A percentile compares a stretch with the other conserved stretches of the same genome.
These are phyloP conservation scores for Fusarium brachygibbosum DNA, from an alignment of 2,329 filamentous ascomycete species.

Conservation along the genomic window DNA sequence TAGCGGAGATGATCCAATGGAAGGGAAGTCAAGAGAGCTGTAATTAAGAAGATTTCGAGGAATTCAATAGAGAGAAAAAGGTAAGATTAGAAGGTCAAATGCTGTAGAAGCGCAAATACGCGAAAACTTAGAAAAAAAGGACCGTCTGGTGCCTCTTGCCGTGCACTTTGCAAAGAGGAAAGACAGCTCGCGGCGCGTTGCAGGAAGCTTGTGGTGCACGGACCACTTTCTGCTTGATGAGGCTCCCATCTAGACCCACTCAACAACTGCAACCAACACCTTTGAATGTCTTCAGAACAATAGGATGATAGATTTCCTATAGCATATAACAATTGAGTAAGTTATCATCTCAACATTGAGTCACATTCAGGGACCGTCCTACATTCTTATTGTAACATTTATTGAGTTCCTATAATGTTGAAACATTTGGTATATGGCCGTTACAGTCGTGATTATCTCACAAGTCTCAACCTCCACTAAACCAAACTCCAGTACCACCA, in stretches of 20 bases:
- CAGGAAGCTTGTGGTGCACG: slow-evolving; percentile 41
- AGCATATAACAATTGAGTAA: neutral
- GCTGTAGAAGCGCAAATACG: slow-evolving; percentile 29
- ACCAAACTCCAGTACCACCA: slow-evolving; percentile 8
- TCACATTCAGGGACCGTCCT: too few relatives aligned
- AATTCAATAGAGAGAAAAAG: neutral
- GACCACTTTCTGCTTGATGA: slow-evolving; percentile 21
- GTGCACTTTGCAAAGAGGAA: slow-evolving; percentile 32
- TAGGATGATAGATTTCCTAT: neutral
- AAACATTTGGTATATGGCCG: neutral
- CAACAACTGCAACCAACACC: neutral
- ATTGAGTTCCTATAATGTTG: neutral
- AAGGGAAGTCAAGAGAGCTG: slow-evolving; percentile 1
- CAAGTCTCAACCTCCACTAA: slow-evolving; percentile 3
- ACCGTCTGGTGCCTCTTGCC: slow-evolving; percentile 28
- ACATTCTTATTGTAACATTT: neutral
- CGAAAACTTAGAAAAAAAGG: slow-evolving; percentile 30
- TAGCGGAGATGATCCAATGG: slow-evolving; percentile 21
- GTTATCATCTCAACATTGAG: neutral
- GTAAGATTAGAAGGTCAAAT: slow-evolving; percentile 12
- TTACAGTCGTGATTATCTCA: neutral
- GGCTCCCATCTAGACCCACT: slow-evolving; percentile 14
- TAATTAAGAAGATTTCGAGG: slow-evolving; percentile 3
- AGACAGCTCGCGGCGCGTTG: slow-evolving; percentile 45
- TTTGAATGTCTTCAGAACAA: slow-evolving; percentile 3